A percentile compares a stretch with the other conserved stretches of the same genome.
Evolutionary conservation across 73 alveolate species (phyloP).

Genomic region (Paraurostyla sp.): DNA sequence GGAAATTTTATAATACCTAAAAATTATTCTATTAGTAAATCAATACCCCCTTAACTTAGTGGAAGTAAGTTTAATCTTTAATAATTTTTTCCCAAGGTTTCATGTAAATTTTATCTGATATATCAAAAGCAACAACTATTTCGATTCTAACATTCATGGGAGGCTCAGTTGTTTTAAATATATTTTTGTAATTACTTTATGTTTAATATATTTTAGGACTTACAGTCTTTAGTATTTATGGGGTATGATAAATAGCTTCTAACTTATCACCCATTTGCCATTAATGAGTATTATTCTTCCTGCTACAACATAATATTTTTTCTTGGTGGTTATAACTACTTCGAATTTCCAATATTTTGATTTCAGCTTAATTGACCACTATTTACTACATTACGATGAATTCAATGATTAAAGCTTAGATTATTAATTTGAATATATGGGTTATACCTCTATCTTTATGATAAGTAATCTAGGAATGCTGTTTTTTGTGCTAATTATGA

Average conservation of each 20-base stretch:
- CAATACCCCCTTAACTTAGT: not conserved
- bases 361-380: not conserved
- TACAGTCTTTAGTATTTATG: not conserved
- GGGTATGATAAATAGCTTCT: slow-evolving; percentile 17
- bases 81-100: too few species aligned
- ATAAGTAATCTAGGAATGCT: not conserved
- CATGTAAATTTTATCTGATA: not conserved
- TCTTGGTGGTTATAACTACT: too few species aligned
- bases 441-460: not conserved
- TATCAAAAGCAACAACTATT: not conserved
- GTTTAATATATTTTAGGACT: not conserved
- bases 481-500: too few species aligned
- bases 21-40: not conserved
- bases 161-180: not conserved
- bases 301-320: not conserved
- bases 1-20: not conserved
- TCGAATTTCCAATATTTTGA: not conserved
- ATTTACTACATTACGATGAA: not conserved
- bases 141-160: not conserved
- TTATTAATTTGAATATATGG: not conserved
- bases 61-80: too few species aligned
- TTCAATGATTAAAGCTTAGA: not conserved
- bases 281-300: not conserved
- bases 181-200: not conserved
- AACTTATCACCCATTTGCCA: slow-evolving; percentile 15